A percentile compares a stretch with the other conserved stretches of the same genome.
Conservation (phyloP, 75 land plant genomes). For the Adiantum capillusveneris region DNA sequence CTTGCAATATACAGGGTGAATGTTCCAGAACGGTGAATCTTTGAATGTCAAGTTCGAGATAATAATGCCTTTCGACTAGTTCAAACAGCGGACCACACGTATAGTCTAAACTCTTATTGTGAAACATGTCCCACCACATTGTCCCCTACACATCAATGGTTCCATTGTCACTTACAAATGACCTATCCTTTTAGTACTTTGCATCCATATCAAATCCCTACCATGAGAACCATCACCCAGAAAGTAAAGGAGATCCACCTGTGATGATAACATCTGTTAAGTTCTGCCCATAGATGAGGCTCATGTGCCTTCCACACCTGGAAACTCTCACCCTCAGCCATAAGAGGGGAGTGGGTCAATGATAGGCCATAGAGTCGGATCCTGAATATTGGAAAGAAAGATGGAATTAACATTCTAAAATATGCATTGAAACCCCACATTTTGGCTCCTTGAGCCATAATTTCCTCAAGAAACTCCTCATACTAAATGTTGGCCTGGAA, state of each 20-base stretch:
- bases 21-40: slow-evolving; percentile 90
- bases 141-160: slow-evolving; percentile 91
- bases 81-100: slow-evolving; percentile 77
- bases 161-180: slow-evolving; percentile 70
- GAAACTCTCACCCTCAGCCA: slow-evolving; percentile 70
- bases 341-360: slow-evolving; percentile 76
- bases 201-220: background rate
- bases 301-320: slow-evolving; percentile 65
- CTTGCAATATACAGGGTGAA: slow-evolving; percentile 91
- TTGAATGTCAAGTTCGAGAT: slow-evolving; percentile 66
- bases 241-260: slow-evolving; percentile 16
- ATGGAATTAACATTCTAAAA: too few relatives aligned
- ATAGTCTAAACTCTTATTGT: slow-evolving; percentile 43
- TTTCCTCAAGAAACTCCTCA: too few relatives aligned
- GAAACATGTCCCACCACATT: slow-evolving; percentile 90
- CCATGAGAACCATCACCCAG: background rate
- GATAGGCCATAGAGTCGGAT: slow-evolving; percentile 58
- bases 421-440: too few relatives aligned
- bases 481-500: too few relatives aligned
- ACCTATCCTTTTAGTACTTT: background rate
- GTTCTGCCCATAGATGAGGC: slow-evolving; percentile 60
- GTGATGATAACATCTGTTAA: slow-evolving; percentile 65
- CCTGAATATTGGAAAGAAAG: too few relatives aligned
- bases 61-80: slow-evolving; percentile 47
- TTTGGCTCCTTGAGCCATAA: too few relatives aligned